Evolutionary conservation across 495 filamentous ascomycete genomes (phyloP).

Genomic region (Pseudevernia furfuracea): DNA sequence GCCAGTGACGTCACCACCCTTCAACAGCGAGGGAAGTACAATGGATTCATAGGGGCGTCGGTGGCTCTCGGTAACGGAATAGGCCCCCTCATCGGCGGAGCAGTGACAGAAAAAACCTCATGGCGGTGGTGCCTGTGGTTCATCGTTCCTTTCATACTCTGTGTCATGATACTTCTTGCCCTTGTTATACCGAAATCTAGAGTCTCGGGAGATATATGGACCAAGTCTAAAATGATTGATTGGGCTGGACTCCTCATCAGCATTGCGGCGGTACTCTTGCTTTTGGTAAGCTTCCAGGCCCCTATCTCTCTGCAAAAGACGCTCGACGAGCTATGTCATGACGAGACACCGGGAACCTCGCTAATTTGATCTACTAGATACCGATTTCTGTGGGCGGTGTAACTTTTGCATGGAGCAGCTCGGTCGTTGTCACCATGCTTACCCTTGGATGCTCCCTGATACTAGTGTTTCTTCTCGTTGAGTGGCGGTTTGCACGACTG

Average conservation of each 20-base stretch:
- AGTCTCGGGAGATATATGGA: slow-evolving; percentile 4
- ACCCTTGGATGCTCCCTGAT: neutral
- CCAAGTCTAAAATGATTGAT: slow-evolving; percentile 5
- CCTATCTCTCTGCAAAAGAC: neutral
- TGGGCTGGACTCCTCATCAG: slow-evolving; percentile 9
- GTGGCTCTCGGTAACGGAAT: slow-evolving; percentile 49
- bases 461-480: slow-evolving; percentile 3
- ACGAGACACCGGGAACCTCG: no score
- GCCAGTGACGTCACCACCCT: slow-evolving; percentile 50
- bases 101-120: slow-evolving; percentile 38
- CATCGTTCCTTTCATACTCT: slow-evolving; percentile 20
- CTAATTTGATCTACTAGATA: neutral
- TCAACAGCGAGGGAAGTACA: slow-evolving; percentile 50
- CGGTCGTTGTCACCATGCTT: slow-evolving; percentile 5
- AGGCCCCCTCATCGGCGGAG: slow-evolving; percentile 49
- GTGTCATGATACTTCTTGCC: slow-evolving; percentile 5
- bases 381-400: slow-evolving; percentile 8
- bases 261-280: neutral
- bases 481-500: slow-evolving; percentile 10
- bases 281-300: neutral
- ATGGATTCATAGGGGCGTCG: slow-evolving; percentile 49
- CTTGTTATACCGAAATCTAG: slow-evolving; percentile 7
- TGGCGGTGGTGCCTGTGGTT: slow-evolving; percentile 54
- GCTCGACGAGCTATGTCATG: neutral
- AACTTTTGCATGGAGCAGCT: neutral